Percentiles rank a stretch among this genome's conserved stretches.
Conservation (phyloP, 1,284 basidiomycete genomes). For the Agroathelia rolfsii region DNA sequence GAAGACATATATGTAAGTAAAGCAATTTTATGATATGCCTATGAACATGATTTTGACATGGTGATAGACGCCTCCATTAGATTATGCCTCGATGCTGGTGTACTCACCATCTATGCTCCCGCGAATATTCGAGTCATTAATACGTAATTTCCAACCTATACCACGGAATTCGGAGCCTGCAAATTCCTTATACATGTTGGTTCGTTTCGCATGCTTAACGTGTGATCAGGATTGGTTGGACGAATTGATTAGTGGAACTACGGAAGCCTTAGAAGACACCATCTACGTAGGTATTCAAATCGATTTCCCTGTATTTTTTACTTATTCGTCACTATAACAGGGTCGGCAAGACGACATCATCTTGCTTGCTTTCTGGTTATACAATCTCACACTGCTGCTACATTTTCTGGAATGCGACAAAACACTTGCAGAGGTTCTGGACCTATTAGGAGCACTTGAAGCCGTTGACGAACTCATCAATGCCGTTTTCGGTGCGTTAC, state of each 20-base stretch:
- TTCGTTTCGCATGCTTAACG: conserved; percentile 79
- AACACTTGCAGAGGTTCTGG: conserved; percentile 64
- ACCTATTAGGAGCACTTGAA: conserved; percentile 71
- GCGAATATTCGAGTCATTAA: conserved; percentile 71
- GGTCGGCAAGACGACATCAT: conserved; percentile 77
- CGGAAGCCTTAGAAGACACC: conserved; percentile 85
- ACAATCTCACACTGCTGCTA: conserved; percentile 83
- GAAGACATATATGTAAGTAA: conserved; percentile 42
- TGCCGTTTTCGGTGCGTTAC: conserved; percentile 77
- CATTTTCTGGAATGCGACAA: conserved; percentile 85
- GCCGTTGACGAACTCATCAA: conserved; percentile 85
- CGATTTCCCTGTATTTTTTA: conserved; percentile 3
- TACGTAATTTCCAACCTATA: conserved; percentile 60
- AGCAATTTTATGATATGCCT: conserved; percentile 17
- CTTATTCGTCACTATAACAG: conserved; percentile 29
- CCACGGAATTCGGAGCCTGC: conserved; percentile 70
- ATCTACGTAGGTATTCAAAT: conserved; percentile 65
- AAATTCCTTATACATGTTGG: conserved; percentile 73
- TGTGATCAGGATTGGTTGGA: conserved; percentile 88
- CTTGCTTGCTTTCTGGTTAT: conserved; percentile 88
- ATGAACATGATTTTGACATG: conserved; percentile 8
- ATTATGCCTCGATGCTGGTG: conserved; percentile 82
- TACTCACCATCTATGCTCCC: conserved; percentile 76
- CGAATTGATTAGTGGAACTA: conserved; percentile 82
- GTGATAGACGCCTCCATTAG: conserved; percentile 54